Conservation (phyloP, 176 grass and related monocot species). For the Zoysia pacifica region DNA sequence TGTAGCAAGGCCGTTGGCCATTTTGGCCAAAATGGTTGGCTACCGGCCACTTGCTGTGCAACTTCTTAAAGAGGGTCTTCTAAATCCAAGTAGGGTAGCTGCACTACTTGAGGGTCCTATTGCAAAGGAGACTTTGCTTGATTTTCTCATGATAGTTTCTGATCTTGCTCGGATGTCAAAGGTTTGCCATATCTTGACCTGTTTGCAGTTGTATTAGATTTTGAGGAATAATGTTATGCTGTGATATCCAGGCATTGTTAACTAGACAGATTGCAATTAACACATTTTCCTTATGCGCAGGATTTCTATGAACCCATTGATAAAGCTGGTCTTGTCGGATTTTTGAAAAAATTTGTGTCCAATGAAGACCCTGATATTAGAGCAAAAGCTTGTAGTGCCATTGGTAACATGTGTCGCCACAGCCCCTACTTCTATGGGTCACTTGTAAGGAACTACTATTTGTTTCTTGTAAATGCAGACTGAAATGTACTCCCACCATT, state of each 20-base stretch:
- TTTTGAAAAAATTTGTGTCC: slow-evolving; percentile 68
- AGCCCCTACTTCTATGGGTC: slow-evolving; percentile 82
- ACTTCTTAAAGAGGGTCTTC: slow-evolving; percentile 85
- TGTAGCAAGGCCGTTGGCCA: slow-evolving; percentile 72
- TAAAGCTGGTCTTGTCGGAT: slow-evolving; percentile 69
- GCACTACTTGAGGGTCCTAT: slow-evolving; percentile 55
- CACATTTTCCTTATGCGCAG: slow-evolving; percentile 43
- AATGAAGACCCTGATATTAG: slow-evolving; percentile 80
- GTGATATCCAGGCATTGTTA: slow-evolving; percentile 18
- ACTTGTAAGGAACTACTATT: slow-evolving; percentile 65
- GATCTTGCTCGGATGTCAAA: slow-evolving; percentile 98
- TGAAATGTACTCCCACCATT: not conserved
- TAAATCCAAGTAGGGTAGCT: slow-evolving; percentile 67
- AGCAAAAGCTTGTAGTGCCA: slow-evolving; percentile 97
- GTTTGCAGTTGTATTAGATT: slow-evolving; percentile 18
- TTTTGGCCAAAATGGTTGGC: slow-evolving; percentile 94
- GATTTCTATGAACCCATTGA: slow-evolving; percentile 87
- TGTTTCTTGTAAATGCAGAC: slow-evolving; percentile 3
- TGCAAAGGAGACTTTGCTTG: slow-evolving; percentile 70
- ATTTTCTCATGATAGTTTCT: slow-evolving; percentile 98
- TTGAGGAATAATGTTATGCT: slow-evolving; percentile 4
- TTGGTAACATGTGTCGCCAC: slow-evolving; percentile 98
- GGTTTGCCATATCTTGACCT: slow-evolving; percentile 49
- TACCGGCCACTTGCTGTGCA: slow-evolving; percentile 71
- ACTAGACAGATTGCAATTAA: slow-evolving; percentile 17